A percentile compares a stretch with the other conserved stretches of the same genome.
Evolutionary conservation across 495 filamentous ascomycete genomes (phyloP).

Genomic region (Halenospora varia): DNA sequence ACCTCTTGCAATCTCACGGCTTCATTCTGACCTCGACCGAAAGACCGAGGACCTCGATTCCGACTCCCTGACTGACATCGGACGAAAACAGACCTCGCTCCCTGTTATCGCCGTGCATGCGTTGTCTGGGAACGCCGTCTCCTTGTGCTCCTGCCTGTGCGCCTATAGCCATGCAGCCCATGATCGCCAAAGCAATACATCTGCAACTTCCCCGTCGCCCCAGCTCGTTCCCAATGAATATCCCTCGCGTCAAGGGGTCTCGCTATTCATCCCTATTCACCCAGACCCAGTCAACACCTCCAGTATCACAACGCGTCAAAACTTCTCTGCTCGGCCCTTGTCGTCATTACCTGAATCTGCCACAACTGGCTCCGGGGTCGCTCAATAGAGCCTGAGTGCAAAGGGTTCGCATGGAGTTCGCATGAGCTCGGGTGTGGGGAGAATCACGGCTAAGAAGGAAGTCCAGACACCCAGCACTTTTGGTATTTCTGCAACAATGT

Average conservation of each 20-base stretch:
- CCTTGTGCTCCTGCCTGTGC: neutral
- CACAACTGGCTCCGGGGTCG: neutral
- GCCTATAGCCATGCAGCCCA: neutral
- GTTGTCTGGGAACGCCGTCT: too few species aligned
- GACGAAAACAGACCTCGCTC: neutral
- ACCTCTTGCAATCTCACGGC: neutral
- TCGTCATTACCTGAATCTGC: neutral
- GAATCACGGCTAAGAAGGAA: neutral
- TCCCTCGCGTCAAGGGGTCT: too few species aligned
- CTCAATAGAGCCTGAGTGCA: neutral
- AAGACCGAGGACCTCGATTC: neutral
- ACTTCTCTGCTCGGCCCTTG: neutral
- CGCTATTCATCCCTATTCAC: neutral
- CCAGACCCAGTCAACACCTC: neutral
- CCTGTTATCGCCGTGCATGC: neutral
- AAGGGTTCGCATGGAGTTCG: neutral
- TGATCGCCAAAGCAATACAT: neutral
- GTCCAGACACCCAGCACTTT: neutral
- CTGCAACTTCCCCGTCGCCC: neutral
- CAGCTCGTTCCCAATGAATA: neutral
- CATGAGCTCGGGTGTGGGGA: conserved; percentile 1
- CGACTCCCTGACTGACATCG: neutral
- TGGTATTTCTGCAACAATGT: neutral
- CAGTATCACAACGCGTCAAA: neutral
- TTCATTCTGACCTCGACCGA: neutral